Base-by-base conservation (phyloP, 2,329 filamentous ascomycete genomes). In the Phaeosphaeria sp. region DNA sequence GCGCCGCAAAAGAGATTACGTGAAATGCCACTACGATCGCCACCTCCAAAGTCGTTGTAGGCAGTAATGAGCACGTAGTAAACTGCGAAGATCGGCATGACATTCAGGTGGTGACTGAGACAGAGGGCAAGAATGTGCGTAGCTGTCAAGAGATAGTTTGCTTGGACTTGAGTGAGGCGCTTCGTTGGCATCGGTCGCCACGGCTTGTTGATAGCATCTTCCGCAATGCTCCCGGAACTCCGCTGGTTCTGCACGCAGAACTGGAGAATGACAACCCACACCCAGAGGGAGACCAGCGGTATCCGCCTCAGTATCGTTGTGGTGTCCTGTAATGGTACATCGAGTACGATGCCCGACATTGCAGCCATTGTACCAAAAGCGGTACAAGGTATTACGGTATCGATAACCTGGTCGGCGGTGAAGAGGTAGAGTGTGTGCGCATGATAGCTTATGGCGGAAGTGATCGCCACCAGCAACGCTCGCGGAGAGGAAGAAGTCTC, bases 151-250 rank as follows among this genome's bases (percentile, higher is more conserved):
- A 74, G 56, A 7, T 50, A 52, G 0, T 64, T 60, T 0, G 69
- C 65, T 10, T 69, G 53, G 1, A 33, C 22, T 1, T 54, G 33
- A 13, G 57, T 69, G 30, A 78, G 70, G 2, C 64, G 60, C 17
- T 63, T 54, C 0, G 62, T 58, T 0, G 74, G 68, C 33, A 78
- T 61, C 0, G 74, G 68, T 7, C 75, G 63, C 74, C 75, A 77
- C 33, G 78, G 77, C 52, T 81, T 81, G 68, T 81, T 81, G 54
- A 77, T 57, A 0, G 50, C 36, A 57, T 81, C 79, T 54, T 81
- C 79, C 0, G 60, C 52, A 4, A 79, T 56, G 2, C 77, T 73
- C 1, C 56, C 63, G 1, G 69, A 60, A 2, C 64, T 60, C 2
- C 77, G 70, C 52, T 81, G 79, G 50, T 81, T 81, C 47, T 74